phyloP scores from a whole-genome alignment of 176 grass and related monocot genomes.

The Paspalum notatum region DNA sequence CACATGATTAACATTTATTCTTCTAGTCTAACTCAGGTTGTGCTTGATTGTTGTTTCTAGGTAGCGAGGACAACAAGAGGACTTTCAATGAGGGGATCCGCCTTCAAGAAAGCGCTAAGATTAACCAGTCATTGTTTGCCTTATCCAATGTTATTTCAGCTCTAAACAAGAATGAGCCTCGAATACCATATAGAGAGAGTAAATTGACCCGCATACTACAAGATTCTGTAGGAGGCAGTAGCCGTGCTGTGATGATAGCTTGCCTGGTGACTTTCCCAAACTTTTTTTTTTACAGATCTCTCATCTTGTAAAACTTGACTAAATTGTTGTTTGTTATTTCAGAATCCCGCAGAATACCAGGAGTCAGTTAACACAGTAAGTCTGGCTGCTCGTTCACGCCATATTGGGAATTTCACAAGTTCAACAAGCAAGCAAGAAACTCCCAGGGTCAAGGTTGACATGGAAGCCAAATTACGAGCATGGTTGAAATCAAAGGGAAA shows the following conservation, averaged over 20 bases:
- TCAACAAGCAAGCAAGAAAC: constrained; percentile 68
- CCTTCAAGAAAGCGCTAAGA: constrained; percentile 90
- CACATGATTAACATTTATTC: constrained; percentile 14
- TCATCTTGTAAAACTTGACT: neutral
- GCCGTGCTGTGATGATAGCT: constrained; percentile 77
- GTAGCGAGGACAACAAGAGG: constrained; percentile 86
- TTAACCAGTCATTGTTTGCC: constrained; percentile 87
- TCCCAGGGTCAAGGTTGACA: constrained; percentile 82
- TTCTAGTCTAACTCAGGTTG: constrained; percentile 11
- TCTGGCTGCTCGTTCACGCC: constrained; percentile 70
- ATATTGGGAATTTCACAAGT: constrained; percentile 62
- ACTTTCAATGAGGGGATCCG: constrained; percentile 79
- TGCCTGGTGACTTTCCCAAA: constrained; percentile 64
- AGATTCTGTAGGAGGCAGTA: constrained; percentile 87
- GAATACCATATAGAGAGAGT: constrained; percentile 86
- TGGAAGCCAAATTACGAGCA: constrained; percentile 79
- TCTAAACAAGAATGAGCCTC: constrained; percentile 70
- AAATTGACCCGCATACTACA: constrained; percentile 90
- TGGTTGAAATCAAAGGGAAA: constrained; percentile 95
- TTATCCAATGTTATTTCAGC: constrained; percentile 93
- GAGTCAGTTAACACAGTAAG: constrained; percentile 82
- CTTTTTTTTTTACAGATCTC: neutral
- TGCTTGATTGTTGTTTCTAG: constrained; percentile 48
- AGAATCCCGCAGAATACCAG: constrained; percentile 86
- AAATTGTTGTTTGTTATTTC: constrained; percentile 34